Evolutionary conservation across 495 filamentous ascomycete genomes (phyloP).

Genomic region (Pseudotulostoma volvatum): DNA sequence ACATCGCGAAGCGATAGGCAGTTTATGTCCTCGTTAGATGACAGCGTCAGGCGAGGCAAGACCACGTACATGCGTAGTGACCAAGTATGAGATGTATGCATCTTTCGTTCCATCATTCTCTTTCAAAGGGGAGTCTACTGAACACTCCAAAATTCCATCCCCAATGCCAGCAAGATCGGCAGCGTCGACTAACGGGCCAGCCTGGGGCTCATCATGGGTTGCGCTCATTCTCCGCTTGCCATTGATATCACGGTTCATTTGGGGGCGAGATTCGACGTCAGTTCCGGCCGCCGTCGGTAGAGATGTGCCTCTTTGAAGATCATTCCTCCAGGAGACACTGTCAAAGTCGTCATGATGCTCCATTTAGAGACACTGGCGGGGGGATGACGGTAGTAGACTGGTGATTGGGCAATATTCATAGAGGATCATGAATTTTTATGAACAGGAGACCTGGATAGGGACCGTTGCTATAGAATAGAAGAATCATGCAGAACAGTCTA

Average conservation of each 20-base stretch:
- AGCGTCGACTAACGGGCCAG: constrained; percentile 37
- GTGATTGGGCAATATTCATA: too few species aligned
- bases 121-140: constrained; percentile 65
- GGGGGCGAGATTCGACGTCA: constrained; percentile 20
- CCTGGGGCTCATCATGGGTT: constrained; percentile 30
- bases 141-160: constrained; percentile 69
- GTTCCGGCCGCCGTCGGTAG: constrained; percentile 32
- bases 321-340: constrained; percentile 40
- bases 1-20: neutral
- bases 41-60: neutral
- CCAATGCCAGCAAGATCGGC: constrained; percentile 52
- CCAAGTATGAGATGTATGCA: constrained; percentile 86
- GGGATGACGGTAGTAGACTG: too few species aligned
- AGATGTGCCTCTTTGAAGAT: constrained; percentile 32
- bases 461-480: too few species aligned
- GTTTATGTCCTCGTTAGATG: neutral
- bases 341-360: constrained; percentile 42
- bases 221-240: constrained; percentile 38
- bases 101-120: constrained; percentile 97
- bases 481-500: too few species aligned
- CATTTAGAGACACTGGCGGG: too few species aligned
- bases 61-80: constrained; percentile 66
- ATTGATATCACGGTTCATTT: constrained; percentile 24
- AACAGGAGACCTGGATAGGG: too few species aligned
- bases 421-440: too few species aligned